Conservation (phyloP, 1,139 yeast genomes). For the Zygosaccharomyces pseudobailii region DNA sequence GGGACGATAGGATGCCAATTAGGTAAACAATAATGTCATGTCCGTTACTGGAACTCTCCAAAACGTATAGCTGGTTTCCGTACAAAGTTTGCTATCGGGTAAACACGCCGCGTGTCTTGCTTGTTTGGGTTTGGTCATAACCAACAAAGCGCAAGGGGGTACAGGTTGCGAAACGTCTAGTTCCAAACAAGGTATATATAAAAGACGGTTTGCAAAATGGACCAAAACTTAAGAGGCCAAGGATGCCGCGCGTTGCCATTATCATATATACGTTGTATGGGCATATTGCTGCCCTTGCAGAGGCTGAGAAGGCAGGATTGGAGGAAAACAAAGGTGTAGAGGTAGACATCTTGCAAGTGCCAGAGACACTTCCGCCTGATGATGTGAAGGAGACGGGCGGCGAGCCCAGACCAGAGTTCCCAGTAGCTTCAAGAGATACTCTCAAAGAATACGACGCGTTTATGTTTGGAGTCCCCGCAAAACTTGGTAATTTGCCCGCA, state of each 20-base stretch:
- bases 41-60: neutral
- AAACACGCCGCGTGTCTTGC: neutral
- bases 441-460: conserved; percentile 66
- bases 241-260: conserved; percentile 41
- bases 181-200: neutral
- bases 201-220: neutral
- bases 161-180: neutral
- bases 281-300: conserved; percentile 66
- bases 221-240: neutral
- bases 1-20: too few species aligned
- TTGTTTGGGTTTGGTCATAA: neutral
- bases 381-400: conserved; percentile 61
- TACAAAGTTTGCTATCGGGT: neutral
- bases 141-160: neutral
- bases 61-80: neutral
- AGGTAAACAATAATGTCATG: neutral
- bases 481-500: conserved; percentile 77
- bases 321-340: conserved; percentile 61
- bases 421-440: conserved; percentile 58
- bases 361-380: conserved; percentile 69
- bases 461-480: conserved; percentile 77
- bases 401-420: conserved; percentile 62
- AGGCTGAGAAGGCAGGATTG: conserved; percentile 64
- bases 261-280: conserved; percentile 80
- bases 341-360: conserved; percentile 70